These are phyloP conservation scores for Beauveria brongniartii DNA, from an alignment of 2,329 filamentous ascomycete genomes.

Conservation along the genomic window DNA sequence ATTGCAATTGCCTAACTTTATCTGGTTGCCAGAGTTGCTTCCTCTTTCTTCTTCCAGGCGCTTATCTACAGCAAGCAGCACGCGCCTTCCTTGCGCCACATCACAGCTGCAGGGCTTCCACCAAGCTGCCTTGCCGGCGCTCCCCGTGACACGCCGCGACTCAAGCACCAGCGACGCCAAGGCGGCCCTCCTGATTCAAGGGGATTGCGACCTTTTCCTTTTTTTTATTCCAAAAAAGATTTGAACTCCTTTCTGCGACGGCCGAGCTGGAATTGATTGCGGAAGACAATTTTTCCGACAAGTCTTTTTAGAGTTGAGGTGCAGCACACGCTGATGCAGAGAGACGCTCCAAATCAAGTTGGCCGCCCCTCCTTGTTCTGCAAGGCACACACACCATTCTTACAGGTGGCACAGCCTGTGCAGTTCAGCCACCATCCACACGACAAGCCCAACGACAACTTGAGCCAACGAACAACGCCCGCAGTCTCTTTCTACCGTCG, in stretches of 20 bases:
- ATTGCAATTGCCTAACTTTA: not conserved
- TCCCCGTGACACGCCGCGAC: conserved; percentile 4
- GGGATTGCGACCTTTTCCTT: not conserved
- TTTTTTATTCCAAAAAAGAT: not conserved
- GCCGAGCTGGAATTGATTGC: no score
- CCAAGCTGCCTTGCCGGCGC: not conserved
- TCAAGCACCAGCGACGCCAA: not conserved
- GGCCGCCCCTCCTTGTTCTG: not conserved
- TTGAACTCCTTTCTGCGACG: not conserved
- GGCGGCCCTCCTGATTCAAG: not conserved
- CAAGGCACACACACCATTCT: not conserved
- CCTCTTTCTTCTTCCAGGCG: not conserved
- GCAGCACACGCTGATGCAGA: not conserved
- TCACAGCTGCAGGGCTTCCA: not conserved
- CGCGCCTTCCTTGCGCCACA: not conserved
- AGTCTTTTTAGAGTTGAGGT: not conserved
- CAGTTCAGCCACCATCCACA: not conserved
- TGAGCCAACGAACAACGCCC: not conserved
- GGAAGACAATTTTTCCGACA: no score
- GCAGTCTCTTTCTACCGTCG: no score
- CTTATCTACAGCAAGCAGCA: not conserved
- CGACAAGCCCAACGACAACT: not conserved
- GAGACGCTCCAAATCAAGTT: not conserved
- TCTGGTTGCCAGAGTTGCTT: not conserved
- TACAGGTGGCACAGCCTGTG: not conserved